phyloP scores from a whole-genome alignment of 2,329 filamentous ascomycete species.

The Ophiostoma himal-ulmi region DNA sequence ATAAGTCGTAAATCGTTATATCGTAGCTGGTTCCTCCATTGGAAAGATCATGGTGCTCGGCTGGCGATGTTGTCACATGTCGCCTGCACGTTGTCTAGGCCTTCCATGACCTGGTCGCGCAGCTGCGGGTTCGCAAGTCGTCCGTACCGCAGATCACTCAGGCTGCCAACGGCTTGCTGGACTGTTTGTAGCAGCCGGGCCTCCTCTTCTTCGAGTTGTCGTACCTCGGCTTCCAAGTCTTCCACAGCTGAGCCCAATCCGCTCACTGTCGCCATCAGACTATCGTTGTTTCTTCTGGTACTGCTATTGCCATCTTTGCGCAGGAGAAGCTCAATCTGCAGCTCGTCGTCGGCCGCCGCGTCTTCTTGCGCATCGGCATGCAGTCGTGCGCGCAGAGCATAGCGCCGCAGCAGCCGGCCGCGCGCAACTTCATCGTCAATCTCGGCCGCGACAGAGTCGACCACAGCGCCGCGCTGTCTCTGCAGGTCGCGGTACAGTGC shows the following conservation, averaged over 20 bases:
- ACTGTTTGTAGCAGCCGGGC: constrained; percentile 56
- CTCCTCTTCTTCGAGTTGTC: constrained; percentile 63
- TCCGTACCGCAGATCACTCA: constrained; percentile 81
- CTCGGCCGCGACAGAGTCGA: constrained; percentile 61
- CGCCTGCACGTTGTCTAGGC: constrained; percentile 58
- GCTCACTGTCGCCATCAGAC: background rate
- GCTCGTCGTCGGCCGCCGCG: constrained; percentile 57
- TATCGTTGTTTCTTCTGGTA: background rate
- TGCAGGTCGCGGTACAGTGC: constrained; percentile 75
- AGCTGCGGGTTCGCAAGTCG: constrained; percentile 61
- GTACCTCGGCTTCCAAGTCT: constrained; percentile 61
- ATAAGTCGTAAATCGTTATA: background rate
- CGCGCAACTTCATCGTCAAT: constrained; percentile 58
- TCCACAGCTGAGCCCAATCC: constrained; percentile 50
- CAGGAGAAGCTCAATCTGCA: constrained; percentile 57
- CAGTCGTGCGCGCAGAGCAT: constrained; percentile 49
- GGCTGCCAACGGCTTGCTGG: constrained; percentile 58
- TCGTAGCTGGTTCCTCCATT: background rate
- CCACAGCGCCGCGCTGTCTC: constrained; percentile 60
- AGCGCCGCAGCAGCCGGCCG: constrained; percentile 53
- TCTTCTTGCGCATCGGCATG: constrained; percentile 48
- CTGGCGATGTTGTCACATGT: constrained; percentile 45
- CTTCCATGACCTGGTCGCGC: constrained; percentile 60
- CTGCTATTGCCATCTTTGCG: background rate
- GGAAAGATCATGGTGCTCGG: background rate